Base-by-base conservation (phyloP, 2,329 filamentous ascomycete genomes). In the Monosporascus sp. region DNA sequence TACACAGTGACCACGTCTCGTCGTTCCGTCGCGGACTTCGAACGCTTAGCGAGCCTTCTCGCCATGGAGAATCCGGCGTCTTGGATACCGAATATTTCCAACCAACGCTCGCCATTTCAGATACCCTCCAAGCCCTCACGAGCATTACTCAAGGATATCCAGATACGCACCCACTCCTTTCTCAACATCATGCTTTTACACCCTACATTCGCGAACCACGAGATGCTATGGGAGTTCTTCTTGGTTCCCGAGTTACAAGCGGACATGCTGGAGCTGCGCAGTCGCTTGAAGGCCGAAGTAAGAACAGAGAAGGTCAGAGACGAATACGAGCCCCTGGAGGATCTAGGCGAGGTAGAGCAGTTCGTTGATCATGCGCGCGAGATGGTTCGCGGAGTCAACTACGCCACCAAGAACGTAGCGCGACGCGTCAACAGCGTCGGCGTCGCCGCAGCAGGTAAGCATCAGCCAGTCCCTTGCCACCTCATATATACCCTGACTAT, bases 171-270 rank as follows among this genome's bases (percentile, higher is more conserved):
- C 20, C 90, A 99, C 70, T 87, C 84, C 60, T 97, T 97, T 63
- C 74, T 99, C 61, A 90, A 89, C 59, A 90, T 91, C 18, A 80
- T 99, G 57, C 79, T 99, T 25, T 79, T 83, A 8, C 94, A 99
- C 65, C 88, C 93, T 3, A 97, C 94, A 0, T 97, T 99, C 66
- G 83, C 90, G 0, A 96, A 90, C 0, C 95, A 99, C 65, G 94
- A 99, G 73, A 90, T 97, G 81, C 80, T 99, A 2, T 99, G 94
- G 95, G 94, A 99, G 64, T 99, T 99, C 72, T 96, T 99, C 71
- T 80, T 99, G 1, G 92, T 99, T 14, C 94, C 94, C 1, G 94
- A 99, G 61, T 83, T 99, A 48, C 90, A 96, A 66, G 81, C 89
- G 0, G 85, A 90, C 20, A 90, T 92, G 82, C 93, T 97, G 79